Evolutionary conservation across 2,329 filamentous ascomycete species (phyloP), one percentile per base, ranked within the genome.

Genomic region (Aspergillus piperis): DNA sequence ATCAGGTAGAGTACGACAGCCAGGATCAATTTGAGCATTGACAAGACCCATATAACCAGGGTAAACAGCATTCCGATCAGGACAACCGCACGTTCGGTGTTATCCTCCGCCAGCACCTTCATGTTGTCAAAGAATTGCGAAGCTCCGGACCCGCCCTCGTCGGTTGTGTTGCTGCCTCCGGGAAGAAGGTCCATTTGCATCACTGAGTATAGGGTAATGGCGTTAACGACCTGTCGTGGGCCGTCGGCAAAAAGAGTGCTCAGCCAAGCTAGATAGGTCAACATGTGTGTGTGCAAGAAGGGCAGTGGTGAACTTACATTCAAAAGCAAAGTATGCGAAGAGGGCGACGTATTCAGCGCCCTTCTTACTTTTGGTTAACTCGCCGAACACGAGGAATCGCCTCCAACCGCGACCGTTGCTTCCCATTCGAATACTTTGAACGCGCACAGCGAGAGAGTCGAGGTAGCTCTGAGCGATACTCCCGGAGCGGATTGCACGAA

Each of bases 51-150:
- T 67, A 98, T 86, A 57, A 97, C 74, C 21, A 96, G 76, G 3
- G 94, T 97, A 78, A 96, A 98, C 64, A 92, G 80, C 95, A 98
- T 98, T 76, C 91, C 89, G 41, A 88, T 90, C 54, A 98, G 82
- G 67, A 97, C 90, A 62, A 95, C 79, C 1, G 90, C 91, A 75
- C 96, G 91, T 65, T 88, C 86, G 63, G 86, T 88, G 74, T 96
- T 89, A 36, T 88, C 81, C 15, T 88, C 81, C 30, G 90, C 90
- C 36, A 98, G 83, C 8, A 84, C 79, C 67, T 86, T 84, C 66
- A 98, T 83, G 70, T 97, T 97, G 70, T 88, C 80, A 73, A 95
- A 96, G 77, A 98, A 96, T 62, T 89, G 88, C 17, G 85, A 78
- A 30, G 96, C 78, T 0, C 85, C 83, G 15, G 86, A 86, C 58